A percentile compares a stretch with the other conserved stretches of the same genome.
Conservation (phyloP, 2,329 filamentous ascomycete species). For the Exophiala sideris region DNA sequence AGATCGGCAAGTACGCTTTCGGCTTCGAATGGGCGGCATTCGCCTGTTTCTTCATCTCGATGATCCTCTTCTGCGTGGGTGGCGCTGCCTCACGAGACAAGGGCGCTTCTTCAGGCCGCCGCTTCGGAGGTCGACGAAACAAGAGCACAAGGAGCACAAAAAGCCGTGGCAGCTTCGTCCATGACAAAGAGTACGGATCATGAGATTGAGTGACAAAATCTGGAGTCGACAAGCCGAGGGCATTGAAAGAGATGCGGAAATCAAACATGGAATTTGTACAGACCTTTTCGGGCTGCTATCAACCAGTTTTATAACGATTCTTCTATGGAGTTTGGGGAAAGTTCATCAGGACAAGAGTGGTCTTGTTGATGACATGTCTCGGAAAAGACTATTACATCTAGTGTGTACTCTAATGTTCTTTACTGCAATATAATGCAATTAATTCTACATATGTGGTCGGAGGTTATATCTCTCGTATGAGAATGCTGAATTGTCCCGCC, state of each 20-base stretch:
- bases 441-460: background rate
- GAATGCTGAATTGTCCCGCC: too few species aligned
- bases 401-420: constrained; percentile 18
- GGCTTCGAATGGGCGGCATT: constrained; percentile 61
- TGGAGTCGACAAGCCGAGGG: background rate
- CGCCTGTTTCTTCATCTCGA: constrained; percentile 54
- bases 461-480: too few species aligned
- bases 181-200: constrained; percentile 29
- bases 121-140: constrained; percentile 14
- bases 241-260: background rate
- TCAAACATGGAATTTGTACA: constrained; percentile 2
- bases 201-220: background rate
- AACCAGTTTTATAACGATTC: constrained; percentile 1
- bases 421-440: background rate
- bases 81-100: constrained; percentile 28
- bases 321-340: constrained; percentile 4
- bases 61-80: constrained; percentile 55
- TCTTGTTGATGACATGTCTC: constrained; percentile 14
- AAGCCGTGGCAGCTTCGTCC: constrained; percentile 31
- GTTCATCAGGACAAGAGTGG: constrained; percentile 7
- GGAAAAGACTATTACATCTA: constrained; percentile 8
- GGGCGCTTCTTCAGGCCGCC: constrained; percentile 4
- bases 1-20: constrained; percentile 57
- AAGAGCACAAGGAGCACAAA: constrained; percentile 27
- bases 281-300: background rate